A percentile compares a stretch with the other conserved stretches of the same genome.
These are phyloP conservation scores for Metschnikowia lochheadii DNA, from an alignment of 805 yeast genomes.

Conservation along the genomic window DNA sequence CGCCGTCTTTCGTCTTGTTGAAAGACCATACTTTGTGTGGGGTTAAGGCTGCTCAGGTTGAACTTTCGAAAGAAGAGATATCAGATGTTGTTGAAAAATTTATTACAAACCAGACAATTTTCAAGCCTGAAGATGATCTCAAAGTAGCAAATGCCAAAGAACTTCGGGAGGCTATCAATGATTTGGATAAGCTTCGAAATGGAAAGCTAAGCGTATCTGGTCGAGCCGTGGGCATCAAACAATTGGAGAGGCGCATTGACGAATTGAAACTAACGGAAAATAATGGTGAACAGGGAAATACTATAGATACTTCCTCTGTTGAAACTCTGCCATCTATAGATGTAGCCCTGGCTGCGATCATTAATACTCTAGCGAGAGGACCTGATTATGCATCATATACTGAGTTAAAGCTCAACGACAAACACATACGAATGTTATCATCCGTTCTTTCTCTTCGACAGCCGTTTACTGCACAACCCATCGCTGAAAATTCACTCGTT, in stretches of 20 bases:
- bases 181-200: background rate
- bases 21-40: background rate
- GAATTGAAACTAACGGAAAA: background rate
- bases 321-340: background rate
- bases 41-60: background rate
- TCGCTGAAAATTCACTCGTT: slow-evolving; percentile 26
- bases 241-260: background rate
- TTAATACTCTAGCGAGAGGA: slow-evolving; percentile 52
- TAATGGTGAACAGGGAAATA: background rate
- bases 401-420: slow-evolving; percentile 7
- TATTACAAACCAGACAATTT: slow-evolving; percentile 6
- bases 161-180: background rate
- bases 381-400: slow-evolving; percentile 46
- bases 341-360: background rate
- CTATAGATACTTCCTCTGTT: background rate
- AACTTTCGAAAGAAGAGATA: slow-evolving; percentile 5
- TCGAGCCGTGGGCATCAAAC: background rate
- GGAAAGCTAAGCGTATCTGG: background rate
- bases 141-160: slow-evolving; percentile 23
- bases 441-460: slow-evolving; percentile 77
- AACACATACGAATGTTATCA: slow-evolving; percentile 43
- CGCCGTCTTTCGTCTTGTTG: background rate
- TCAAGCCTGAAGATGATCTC: slow-evolving; percentile 17
- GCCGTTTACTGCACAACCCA: slow-evolving; percentile 79
- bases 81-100: slow-evolving; percentile 7